Conservation (phyloP, 257 asterid species). For the Avicennia marina region DNA sequence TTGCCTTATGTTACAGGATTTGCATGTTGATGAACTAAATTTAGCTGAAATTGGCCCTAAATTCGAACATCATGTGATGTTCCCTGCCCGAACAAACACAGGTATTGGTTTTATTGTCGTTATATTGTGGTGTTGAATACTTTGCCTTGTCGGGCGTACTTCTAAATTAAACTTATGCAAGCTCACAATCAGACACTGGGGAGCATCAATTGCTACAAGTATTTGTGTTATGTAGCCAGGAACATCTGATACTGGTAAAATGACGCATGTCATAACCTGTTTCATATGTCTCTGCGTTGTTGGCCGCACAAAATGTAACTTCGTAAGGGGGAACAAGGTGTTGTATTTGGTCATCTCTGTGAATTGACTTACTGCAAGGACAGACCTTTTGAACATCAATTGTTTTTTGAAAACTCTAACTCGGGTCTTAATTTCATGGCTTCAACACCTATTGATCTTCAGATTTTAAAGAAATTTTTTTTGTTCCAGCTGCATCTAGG, state of each 20-base stretch:
- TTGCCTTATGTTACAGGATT: slow-evolving; percentile 35
- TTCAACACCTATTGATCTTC: neutral
- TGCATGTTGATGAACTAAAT: slow-evolving; percentile 73
- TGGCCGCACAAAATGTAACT: no score
- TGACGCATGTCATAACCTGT: no score
- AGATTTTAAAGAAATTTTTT: neutral
- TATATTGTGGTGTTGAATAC: neutral
- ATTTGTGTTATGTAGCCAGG: no score
- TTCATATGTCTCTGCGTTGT: no score
- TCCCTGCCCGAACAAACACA: slow-evolving; percentile 93
- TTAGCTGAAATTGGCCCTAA: slow-evolving; percentile 83
- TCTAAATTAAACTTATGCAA: neutral
- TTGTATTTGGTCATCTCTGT: no score
- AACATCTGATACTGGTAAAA: no score
- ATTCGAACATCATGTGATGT: slow-evolving; percentile 71
- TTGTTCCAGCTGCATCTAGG: neutral
- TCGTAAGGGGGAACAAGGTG: no score
- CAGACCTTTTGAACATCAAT: neutral
- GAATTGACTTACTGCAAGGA: no score
- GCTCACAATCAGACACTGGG: neutral
- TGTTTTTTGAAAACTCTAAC: neutral
- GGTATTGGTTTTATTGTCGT: slow-evolving; percentile 38
- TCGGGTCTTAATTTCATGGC: neutral
- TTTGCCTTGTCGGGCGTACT: neutral
- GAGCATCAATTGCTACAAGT: no score